Evolutionary conservation across 2,329 filamentous ascomycete species (phyloP).

Genomic region (Geosmithia morbida): DNA sequence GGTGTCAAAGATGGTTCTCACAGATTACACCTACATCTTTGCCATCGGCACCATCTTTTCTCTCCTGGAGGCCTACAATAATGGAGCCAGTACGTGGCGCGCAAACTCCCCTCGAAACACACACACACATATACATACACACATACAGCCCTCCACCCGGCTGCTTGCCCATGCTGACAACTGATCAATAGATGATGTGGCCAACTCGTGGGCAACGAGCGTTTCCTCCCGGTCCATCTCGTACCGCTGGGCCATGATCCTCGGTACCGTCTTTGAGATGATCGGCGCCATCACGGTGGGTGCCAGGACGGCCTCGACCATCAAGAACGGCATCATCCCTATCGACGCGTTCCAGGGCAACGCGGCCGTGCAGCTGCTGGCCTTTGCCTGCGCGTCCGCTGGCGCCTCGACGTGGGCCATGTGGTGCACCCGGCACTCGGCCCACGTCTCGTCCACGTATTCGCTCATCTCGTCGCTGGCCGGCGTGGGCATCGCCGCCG

Average conservation of each 20-base stretch:
- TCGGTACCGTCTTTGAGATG: constrained; percentile 32
- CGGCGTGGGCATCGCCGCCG: constrained; percentile 28
- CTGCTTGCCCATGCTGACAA: constrained; percentile 3
- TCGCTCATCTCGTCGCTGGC: constrained; percentile 28
- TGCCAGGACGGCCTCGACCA: constrained; percentile 29
- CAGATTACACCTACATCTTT: constrained; percentile 57
- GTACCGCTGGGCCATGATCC: constrained; percentile 39
- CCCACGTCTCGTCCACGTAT: constrained; percentile 29
- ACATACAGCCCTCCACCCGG: background rate
- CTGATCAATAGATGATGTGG: constrained; percentile 46
- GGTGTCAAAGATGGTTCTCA: constrained; percentile 30
- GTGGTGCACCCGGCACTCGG: constrained; percentile 17
- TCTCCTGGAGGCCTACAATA: constrained; percentile 65
- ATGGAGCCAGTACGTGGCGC: constrained; percentile 53
- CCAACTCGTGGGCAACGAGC: constrained; percentile 59
- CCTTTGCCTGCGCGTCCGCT: constrained; percentile 22
- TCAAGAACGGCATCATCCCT: constrained; percentile 30
- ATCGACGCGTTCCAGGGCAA: constrained; percentile 20
- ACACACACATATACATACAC: background rate
- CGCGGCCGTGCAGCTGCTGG: constrained; percentile 27
- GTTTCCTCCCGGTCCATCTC: constrained; percentile 56
- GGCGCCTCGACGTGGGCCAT: constrained; percentile 26
- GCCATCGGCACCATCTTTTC: constrained; percentile 65
- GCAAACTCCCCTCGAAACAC: background rate
- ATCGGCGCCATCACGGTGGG: constrained; percentile 32